Evolutionary conservation across 1,284 basidiomycete genomes (phyloP), one percentile per base, ranked within the genome.

Genomic region (Lentinula novae-zelandiae): DNA sequence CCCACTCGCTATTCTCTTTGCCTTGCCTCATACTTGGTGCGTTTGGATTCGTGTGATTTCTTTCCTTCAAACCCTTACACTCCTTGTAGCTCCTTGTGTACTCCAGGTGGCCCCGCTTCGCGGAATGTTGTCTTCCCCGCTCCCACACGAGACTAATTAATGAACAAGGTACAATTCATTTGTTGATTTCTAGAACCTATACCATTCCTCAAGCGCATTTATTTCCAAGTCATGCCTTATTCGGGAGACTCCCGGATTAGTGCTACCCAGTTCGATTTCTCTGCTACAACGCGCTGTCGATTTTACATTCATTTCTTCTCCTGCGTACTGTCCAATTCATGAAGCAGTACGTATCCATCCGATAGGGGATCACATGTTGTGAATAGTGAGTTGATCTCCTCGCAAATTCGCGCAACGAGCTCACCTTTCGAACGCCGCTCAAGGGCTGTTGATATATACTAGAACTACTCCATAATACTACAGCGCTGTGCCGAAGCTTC

Each of bases 311-410:
- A 62, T 62, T 20, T 60, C 55, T 44, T 53, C 60, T 13, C 64
- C 64, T 31, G 49, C 62, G 36, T 65, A 62, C 7, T 65, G 64
- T 59, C 64, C 60, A 27, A 63, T 65, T 6, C 63, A 62, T 34
- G 34, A 57, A 54, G 36, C 54, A 58, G 64, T 60, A 17, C 38
- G 63, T 60, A 46, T 8, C 15, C 6, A 20, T 42, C 33, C 17
- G n/a, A 48, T 38, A 53, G 39, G 36, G 15, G 20, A 53, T 5
- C 8, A 17, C 31, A 5, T 7, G 17, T 31, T 44, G 22, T 33
- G 27, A 10, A 36, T 13, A 42, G 39, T 54, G 17, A 13, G 20
- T 17, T 55, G 12, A 27, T 2, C 39, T 55, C 13, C 13, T 39
- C 12, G 9, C 7, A 20, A 36, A 9, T 36, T 38, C 52, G 34